Evolutionary conservation across 306 rosid genomes (phyloP), one percentile per base, ranked within the genome.

Genomic region (Luffa acutangula): DNA sequence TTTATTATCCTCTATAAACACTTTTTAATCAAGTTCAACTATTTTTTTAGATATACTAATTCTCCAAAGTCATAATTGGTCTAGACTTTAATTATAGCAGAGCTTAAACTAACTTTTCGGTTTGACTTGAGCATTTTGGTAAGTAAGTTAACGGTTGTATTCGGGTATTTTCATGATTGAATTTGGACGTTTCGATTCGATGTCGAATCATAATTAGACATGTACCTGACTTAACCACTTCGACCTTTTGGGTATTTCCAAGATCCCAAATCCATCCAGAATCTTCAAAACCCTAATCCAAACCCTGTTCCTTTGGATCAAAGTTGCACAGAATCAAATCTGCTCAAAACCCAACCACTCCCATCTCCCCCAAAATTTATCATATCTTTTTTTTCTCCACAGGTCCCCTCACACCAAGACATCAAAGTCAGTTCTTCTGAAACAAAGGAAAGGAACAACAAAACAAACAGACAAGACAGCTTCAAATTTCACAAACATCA

Each of bases 401-500:
- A 20, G 9, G 53, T 43, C 39, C 51, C 49, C 74, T 34, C 3
- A 70, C 34, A 43, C 36, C 56, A 20, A 70, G 37, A 70, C 76
- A 70, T 20, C 7, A 66, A 41, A 66, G 51, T 39, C 25, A 39
- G 74, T 36, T 53, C 1, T 36, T 14, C 25, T 36, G 72, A 65
- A 65, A 65, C 72, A 65, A n/a, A 18, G 48, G 25, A 60, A 31
- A 33, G 15, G 6, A 62, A 31, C 69, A 62, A 62, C 69, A 59
- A 67, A 45, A 41, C 33, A 42, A 69, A n/a, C 18, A 42, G 54
- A 70, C 56, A 45, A 70, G 54, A 70, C 76, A 70, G 18, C 76
- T 43, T 70, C 76, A 70, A 70, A 70, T 70, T 70, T 43, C 76
- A 70, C 76, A 70, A 70, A 42, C 48, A 39, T 39, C 49, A 39